Base-by-base conservation (phyloP, 352 stramenopile species). In the Phytophthora syringae region DNA sequence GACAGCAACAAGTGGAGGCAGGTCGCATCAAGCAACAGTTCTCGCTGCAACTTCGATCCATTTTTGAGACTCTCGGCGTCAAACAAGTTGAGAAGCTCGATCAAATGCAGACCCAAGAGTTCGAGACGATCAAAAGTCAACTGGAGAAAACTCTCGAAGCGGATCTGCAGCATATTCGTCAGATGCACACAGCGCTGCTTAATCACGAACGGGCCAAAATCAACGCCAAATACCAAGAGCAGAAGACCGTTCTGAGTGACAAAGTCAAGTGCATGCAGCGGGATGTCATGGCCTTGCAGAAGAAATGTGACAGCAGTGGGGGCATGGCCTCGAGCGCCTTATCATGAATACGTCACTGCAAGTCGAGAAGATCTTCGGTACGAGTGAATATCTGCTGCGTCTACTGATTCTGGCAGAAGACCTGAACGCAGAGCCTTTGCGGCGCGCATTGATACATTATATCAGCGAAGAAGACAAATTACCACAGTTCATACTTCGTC, bases 351-450 rank as follows among this genome's bases (percentile, higher is more conserved):
- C 72, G 0, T 70, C 73, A 0, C 56, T 92, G 21, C 79, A 90
- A 28, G 79, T 93, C 6, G 82, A 93, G 55, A 53, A 70, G 1
- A 82, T 92, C 20, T 93, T 93, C 52, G 85, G 85, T 12, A 68
- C 82, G 0, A 90, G 82, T 49, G 83, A 92, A n/a, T 90, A 83
- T 34, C 58, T 93, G 1, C 62, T 93, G 18, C 85, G 82, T 0
- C 57, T 94, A 3, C 67, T 94, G 16, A 89, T 94, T 54, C 68
- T 94, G 1, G 80, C 85, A 0, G 82, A 94, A 57, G 85, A 94
- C 43, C 50, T 94, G 1, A 81, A 92, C 16, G 80, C 77, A 6
- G 76, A 84, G n/a, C 60, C 71, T 0, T 67, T 94, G 15, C 73
- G 82, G 3, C 70, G 81, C 5, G 83, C 81, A 5, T 36, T 91